A percentile compares a stretch with the other conserved stretches of the same genome.
Conservation (phyloP, 176 grass and related monocot species). For the Rhynchospora pubera region DNA sequence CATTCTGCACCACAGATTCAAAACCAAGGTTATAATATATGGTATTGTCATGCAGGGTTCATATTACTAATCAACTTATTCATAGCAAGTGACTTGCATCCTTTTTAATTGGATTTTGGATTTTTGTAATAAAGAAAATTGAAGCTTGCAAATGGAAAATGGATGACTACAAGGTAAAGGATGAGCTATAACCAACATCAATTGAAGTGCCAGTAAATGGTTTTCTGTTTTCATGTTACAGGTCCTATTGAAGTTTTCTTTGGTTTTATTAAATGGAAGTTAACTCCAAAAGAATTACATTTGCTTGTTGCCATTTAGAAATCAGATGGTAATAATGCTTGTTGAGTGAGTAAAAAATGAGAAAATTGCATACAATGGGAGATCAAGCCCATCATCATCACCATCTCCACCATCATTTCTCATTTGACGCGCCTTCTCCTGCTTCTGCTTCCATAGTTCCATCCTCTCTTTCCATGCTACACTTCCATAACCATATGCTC, state of each 20-base stretch:
- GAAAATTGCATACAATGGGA: slow-evolving; percentile 50
- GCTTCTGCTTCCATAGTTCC: slow-evolving; percentile 91
- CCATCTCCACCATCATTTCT: slow-evolving; percentile 44
- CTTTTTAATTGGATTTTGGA: not conserved
- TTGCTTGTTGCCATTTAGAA: not conserved
- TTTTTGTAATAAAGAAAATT: not conserved
- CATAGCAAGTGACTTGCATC: not conserved
- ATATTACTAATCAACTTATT: not conserved
- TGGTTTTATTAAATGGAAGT: not conserved
- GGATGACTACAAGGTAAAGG: not conserved
- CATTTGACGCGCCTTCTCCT: slow-evolving; percentile 44
- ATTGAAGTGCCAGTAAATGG: not conserved
- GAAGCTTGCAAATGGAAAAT: not conserved
- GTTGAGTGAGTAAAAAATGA: not conserved
- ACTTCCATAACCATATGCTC: slow-evolving; percentile 81
- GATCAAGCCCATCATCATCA: slow-evolving; percentile 41
- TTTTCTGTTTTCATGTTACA: not conserved
- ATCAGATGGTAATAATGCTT: not conserved
- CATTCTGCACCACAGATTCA: slow-evolving; percentile 46
- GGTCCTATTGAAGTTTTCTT: not conserved
- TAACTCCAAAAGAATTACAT: not conserved
- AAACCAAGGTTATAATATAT: not conserved
- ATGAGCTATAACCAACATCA: not conserved
- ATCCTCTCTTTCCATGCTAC: slow-evolving; percentile 84
- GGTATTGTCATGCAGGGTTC: not conserved